Percentiles rank a stretch among this genome's conserved stretches.
Evolutionary conservation across 192 early-diverging fungal genomes (phyloP).

Genomic region (Coemansia sp.): DNA sequence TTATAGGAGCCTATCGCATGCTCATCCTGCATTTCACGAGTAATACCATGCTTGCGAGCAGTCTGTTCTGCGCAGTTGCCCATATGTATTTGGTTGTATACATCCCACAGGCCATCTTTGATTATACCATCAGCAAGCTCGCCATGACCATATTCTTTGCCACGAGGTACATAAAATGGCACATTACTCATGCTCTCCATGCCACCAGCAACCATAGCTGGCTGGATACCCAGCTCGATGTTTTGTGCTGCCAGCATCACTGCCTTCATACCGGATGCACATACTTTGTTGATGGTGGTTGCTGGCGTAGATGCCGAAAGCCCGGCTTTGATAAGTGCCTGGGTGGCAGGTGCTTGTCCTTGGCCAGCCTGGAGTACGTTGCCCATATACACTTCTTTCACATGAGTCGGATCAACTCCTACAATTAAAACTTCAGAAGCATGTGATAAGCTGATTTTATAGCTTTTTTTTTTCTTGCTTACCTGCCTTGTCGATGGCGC

Average conservation of each 20-base stretch:
- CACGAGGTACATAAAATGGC: constrained; percentile 69
- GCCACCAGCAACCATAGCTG: constrained; percentile 87
- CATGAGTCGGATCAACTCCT: constrained; percentile 72
- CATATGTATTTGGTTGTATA: constrained; percentile 86
- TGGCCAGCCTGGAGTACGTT: constrained; percentile 87
- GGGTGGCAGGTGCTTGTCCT: constrained; percentile 92
- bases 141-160: constrained; percentile 77
- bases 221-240: constrained; percentile 73
- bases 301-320: constrained; percentile 77
- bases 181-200: constrained; percentile 97
- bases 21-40: constrained; percentile 86
- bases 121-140: constrained; percentile 80
- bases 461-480: constrained; percentile 17
- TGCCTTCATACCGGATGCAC: constrained; percentile 97
- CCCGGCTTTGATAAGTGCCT: constrained; percentile 82
- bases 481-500: constrained; percentile 81
- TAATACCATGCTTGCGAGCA: constrained; percentile 79
- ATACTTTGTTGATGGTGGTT: constrained; percentile 98
- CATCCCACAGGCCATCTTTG: constrained; percentile 96
- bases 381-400: constrained; percentile 95
- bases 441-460: not conserved
- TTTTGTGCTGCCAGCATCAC: constrained; percentile 87
- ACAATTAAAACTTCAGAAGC: not conserved
- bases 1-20: constrained; percentile 85
- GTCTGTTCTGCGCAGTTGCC: constrained; percentile 82